A percentile compares a stretch with the other conserved stretches of the same genome.
Evolutionary conservation across 441 rosid species (phyloP).

Genomic region (Gossypium schwendimanii): DNA sequence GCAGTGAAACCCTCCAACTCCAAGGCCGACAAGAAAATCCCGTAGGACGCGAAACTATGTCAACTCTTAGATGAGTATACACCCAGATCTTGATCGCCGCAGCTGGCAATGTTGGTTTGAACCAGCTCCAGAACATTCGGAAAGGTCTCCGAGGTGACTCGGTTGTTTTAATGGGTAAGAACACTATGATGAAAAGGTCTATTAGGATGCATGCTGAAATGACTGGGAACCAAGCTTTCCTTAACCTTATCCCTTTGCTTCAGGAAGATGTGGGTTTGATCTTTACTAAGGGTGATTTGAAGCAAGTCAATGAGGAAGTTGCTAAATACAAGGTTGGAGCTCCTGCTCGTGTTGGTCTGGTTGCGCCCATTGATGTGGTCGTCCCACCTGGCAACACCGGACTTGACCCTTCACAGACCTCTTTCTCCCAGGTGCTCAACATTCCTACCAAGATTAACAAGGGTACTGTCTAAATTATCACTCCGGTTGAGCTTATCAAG

Average conservation of each 20-base stretch:
- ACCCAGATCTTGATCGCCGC: conserved; percentile 72
- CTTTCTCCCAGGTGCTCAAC: too few relatives aligned
- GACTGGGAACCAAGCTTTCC: conserved; percentile 51
- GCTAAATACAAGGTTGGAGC: conserved; percentile 71
- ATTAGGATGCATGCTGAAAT: conserved; percentile 70
- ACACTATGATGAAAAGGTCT: conserved; percentile 93
- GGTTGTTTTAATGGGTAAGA: conserved; percentile 82
- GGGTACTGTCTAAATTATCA: conserved; percentile 59
- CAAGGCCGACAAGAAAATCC: conserved; percentile 70
- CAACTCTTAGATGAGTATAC: conserved; percentile 65
- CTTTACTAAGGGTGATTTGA: conserved; percentile 54
- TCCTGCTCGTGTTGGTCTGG: too few relatives aligned
- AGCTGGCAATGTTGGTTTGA: conserved; percentile 89
- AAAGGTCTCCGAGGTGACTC: conserved; percentile 81
- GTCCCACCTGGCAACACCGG: too few relatives aligned
- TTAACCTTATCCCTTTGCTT: conserved; percentile 71
- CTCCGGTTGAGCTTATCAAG: conserved; percentile 58
- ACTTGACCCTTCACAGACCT: too few relatives aligned
- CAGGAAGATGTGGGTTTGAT: conserved; percentile 84
- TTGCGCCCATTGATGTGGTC: too few relatives aligned
- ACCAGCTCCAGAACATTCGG: conserved; percentile 82
- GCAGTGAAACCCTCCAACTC: conserved; percentile 40
- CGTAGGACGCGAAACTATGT: conserved; percentile 74
- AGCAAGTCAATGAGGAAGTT: conserved; percentile 88
- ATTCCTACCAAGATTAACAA: too few relatives aligned